Base-by-base conservation (phyloP, 148 eudicot genomes). In the Fagopyrum homotropicum region DNA sequence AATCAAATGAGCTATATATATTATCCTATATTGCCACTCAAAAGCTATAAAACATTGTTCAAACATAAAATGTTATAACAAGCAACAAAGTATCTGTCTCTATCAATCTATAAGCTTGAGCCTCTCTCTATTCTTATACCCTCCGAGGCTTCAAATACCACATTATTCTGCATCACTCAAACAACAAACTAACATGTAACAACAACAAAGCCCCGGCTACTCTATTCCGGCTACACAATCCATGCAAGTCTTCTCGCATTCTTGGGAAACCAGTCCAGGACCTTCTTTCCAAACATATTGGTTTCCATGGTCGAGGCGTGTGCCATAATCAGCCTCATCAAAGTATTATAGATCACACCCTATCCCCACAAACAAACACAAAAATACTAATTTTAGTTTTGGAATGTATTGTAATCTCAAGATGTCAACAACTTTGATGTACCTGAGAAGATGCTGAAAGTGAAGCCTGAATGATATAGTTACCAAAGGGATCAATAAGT, bases 381-480 rank as follows among this genome's bases (percentile, higher is more conserved):
- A 60, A 22, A 22, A 9, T 12, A 60, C 4, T 29, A 17, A 59
- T 19, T 1, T 6, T 5, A 59, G 60, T 1, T 6, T 5, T 19
- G 9, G 44, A 26, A 29, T 8, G 19, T 40, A 66, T 22, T 22
- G 26, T 22, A 22, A 22, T 22, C 26, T 22, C 26, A 22, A 22
- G 26, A 22, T 22, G 26, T 22, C 26, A 22, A 22, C 26, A 22
- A 22, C 26, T 22, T 22, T 22, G 12, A 66, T 68, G 52, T 43
- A 86, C 92, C 92, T 78, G 81, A 19, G 88, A 78, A 43, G 12
- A 7, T 14, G 72, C 83, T 45, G 68, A 35, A 9, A 88, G 47
- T 56, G 92, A 88, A 5, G 84, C 48, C 61, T 88, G 92, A 52
- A 83, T 76, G 55, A 88, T 89, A 64, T 74, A 88, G 78, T 88